Percentiles rank a stretch among this genome's conserved stretches.
Conservation (phyloP, 768 basidiomycete species). For the Mycena sanguinolenta region DNA sequence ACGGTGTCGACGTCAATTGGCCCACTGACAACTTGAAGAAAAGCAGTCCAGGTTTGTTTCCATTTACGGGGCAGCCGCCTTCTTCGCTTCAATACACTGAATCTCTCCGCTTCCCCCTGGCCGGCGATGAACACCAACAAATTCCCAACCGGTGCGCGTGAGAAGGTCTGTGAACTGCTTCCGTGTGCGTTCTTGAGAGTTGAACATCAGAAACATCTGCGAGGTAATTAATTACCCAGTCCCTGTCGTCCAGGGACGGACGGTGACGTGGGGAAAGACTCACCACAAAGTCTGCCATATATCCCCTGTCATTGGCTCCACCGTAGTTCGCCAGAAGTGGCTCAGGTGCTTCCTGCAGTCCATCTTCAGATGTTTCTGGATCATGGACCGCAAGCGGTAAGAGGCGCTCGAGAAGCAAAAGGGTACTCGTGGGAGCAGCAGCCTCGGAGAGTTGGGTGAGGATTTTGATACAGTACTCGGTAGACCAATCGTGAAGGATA, state of each 20-base stretch:
- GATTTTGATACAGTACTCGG: constrained; percentile 54
- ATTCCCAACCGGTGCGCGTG: constrained; percentile 49
- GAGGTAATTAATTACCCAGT: background rate
- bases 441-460: constrained; percentile 52
- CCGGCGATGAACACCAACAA: constrained; percentile 42
- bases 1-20: no score
- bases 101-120: constrained; percentile 37
- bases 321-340: constrained; percentile 58
- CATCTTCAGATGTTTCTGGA: no score
- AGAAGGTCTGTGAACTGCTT: constrained; percentile 47
- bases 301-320: constrained; percentile 50
- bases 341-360: constrained; percentile 45
- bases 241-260: no score
- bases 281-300: constrained; percentile 41
- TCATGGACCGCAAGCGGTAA: constrained; percentile 52
- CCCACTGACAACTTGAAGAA: no score
- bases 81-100: constrained; percentile 42
- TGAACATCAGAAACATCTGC: constrained; percentile 57
- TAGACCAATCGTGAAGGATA: constrained; percentile 77
- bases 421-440: constrained; percentile 50
- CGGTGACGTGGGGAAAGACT: background rate
- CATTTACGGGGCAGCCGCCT: no score
- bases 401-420: constrained; percentile 58
- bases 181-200: constrained; percentile 55
- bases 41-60: no score